Conservation (phyloP, 257 asterid genomes). For the Oldenlandia corymbosa region DNA sequence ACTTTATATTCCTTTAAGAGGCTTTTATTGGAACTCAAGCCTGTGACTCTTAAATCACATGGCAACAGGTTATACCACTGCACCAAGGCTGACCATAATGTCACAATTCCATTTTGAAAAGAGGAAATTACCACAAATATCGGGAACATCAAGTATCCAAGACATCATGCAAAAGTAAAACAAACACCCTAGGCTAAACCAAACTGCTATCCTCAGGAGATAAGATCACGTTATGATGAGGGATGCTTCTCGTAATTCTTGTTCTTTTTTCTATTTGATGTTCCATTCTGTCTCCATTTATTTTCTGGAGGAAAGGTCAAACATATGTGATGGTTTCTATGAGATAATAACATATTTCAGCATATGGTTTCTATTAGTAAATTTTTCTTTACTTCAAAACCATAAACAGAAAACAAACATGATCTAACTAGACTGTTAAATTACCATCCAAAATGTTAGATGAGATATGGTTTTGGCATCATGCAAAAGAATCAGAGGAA, state of each 20-base stretch:
- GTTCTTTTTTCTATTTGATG: not conserved
- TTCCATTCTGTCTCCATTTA: not conserved
- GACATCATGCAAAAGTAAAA: not conserved
- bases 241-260: too few species aligned
- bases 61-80: too few species aligned
- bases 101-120: too few species aligned
- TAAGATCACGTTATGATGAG: too few species aligned
- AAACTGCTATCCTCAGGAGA: not conserved
- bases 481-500: not conserved
- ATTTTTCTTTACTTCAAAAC: not conserved
- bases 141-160: not conserved
- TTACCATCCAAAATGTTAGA: not conserved
- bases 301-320: too few species aligned
- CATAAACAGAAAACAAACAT: not conserved
- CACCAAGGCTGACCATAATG: too few species aligned
- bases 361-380: not conserved
- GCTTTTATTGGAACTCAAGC: too few species aligned
- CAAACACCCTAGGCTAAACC: not conserved
- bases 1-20: too few species aligned
- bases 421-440: not conserved
- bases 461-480: not conserved
- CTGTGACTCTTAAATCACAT: too few species aligned
- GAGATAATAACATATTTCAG: not conserved
- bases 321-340: too few species aligned
- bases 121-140: too few species aligned